phyloP scores from a whole-genome alignment of 257 asterid species.

The Rhazya stricta region DNA sequence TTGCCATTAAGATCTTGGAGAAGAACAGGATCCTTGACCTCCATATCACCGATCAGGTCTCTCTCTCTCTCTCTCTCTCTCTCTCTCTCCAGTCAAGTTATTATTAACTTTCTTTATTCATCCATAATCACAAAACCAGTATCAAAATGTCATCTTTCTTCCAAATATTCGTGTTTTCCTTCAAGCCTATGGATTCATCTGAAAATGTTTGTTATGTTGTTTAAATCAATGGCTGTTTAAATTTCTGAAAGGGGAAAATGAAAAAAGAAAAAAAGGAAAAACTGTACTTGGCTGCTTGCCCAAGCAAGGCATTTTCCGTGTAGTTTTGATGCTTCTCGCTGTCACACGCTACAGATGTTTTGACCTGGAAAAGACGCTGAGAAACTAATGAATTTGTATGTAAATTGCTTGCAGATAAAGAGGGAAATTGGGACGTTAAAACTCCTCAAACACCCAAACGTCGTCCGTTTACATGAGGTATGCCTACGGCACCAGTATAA shows the following conservation, averaged over 20 bases:
- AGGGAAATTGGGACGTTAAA: constrained; percentile 93
- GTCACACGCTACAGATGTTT: no score
- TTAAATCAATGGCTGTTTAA: no score
- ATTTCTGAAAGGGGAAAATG: no score
- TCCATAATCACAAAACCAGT: no score
- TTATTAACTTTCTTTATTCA: no score
- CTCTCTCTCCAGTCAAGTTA: not conserved
- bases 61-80: not conserved
- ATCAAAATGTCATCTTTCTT: no score
- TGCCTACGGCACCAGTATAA: not conserved
- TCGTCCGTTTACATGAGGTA: constrained; percentile 88
- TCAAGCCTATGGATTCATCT: no score
- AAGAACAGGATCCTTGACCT: constrained; percentile 63
- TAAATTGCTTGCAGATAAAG: constrained; percentile 54
- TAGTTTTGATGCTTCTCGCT: no score
- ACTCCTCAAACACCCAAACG: constrained; percentile 91
- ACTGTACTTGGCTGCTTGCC: not conserved
- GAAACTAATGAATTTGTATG: no score
- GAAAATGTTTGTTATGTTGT: no score
- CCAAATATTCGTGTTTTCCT: not conserved
- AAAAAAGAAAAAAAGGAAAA: no score
- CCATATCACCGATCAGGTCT: constrained; percentile 72
- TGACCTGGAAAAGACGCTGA: no score
- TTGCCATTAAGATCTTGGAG: constrained; percentile 79
- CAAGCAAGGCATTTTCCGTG: not conserved